Conservation (phyloP, 1,139 yeast species). For the Zygotorulaspora mrakii region DNA sequence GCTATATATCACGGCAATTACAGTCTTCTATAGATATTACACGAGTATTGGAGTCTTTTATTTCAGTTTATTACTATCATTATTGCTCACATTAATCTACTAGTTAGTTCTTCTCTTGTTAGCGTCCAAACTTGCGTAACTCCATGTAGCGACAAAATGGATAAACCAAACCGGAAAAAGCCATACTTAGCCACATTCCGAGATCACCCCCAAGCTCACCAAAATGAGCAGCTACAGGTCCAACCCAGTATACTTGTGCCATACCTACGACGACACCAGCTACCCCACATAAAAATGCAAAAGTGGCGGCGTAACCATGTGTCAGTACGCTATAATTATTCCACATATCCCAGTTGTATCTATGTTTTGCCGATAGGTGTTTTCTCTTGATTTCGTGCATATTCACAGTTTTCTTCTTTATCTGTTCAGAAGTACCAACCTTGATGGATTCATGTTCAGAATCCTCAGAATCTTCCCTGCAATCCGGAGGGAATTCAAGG, state of each 20-base stretch:
- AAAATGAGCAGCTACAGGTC: conserved; percentile 58
- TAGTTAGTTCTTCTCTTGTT: conserved; percentile 1
- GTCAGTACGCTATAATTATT: conserved; percentile 54
- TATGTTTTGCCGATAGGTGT: conserved; percentile 31
- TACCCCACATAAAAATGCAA: conserved; percentile 58
- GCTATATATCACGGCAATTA: too few relatives aligned
- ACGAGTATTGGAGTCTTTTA: too few relatives aligned
- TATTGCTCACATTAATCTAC: too few relatives aligned
- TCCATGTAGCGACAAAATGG: conserved; percentile 65
- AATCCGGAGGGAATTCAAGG: conserved; percentile 47
- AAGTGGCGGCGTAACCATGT: conserved; percentile 60
- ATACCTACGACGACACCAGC: conserved; percentile 79
- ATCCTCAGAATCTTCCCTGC: conserved; percentile 6
- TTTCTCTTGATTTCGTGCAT: conserved; percentile 25
- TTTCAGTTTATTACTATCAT: too few relatives aligned
- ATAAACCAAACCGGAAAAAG: conserved; percentile 60
- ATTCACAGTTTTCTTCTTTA: conserved; percentile 11
- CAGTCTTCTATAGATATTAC: too few relatives aligned
- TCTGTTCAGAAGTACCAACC: conserved; percentile 2
- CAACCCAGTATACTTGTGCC: conserved; percentile 75
- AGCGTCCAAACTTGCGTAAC: conserved; percentile 48
- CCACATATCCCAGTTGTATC: conserved; percentile 68
- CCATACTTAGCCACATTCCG: conserved; percentile 80
- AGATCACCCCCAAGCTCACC: conserved; percentile 70
- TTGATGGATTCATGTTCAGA: not conserved